Evolutionary conservation across 2,329 filamentous ascomycete genomes (phyloP), one percentile per base, ranked within the genome.

Genomic region (Endocalyx cinctus): DNA sequence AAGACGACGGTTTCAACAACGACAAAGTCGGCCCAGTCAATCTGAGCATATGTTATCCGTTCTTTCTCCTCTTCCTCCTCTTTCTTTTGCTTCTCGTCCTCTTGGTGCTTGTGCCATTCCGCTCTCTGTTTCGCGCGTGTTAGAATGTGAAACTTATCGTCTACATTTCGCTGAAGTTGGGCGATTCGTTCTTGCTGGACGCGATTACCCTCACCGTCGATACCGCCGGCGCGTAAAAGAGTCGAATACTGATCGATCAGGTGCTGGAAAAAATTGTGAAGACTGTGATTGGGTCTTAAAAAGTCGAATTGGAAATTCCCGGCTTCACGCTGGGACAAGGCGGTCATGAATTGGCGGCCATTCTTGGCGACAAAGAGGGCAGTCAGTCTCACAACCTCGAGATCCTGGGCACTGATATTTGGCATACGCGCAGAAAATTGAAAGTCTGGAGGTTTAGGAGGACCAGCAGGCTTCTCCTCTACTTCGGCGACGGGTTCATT

Each of bases 11-110:
- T 96, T 62, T 96, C 92, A 27, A 96, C 88, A 14, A 98, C 84
- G 20, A 90, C 82, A 51, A 98, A 98, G 57, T 97, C 90, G 54
- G 94, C 87, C 92, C 92, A 98, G 60, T 98, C 92, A 43, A 98
- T 92, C 50, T 92, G 84, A 1, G 84, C 84, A 59, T 92, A 80
- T 34, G 78, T 70, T 15, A 72, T 65, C 51, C 82, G 81, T 58
- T 95, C 86, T 52, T 87, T 79, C 54, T 94, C 85, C 25, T 83
- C 84, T 43, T 89, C 80, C 52, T 94, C 87, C 52, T 94, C 88
- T 55, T 89, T 88, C 69, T 89, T 86, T 49, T 82, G 78, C 58
- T 89, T 90, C 64, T 96, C 86, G 34, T 80, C 69, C 47, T 92
- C 86, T 52, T 92, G 84, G 54, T 79, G 85, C 58, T 87, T 88